Base-by-base conservation (phyloP, 2,329 filamentous ascomycete genomes). In the Pseudocercospora fuligena region DNA sequence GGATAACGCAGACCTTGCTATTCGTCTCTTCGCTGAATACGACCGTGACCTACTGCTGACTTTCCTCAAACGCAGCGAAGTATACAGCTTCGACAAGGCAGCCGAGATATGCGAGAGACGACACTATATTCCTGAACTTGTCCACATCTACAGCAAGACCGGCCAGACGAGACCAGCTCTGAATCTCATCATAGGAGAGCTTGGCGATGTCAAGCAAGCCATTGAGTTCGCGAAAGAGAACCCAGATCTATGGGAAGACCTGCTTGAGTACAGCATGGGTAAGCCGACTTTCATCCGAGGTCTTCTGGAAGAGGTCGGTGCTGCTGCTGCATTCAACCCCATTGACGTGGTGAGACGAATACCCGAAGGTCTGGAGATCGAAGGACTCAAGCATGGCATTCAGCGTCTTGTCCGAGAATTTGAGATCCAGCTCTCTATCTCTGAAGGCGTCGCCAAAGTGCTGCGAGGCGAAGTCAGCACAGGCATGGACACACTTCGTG, bases 201-300 rank as follows among this genome's bases (percentile, higher is more conserved):
- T 99, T 5, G 89, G 90, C 66, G 92, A 99, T 76, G 94, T 98
- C 59, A 91, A 90, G 59, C 93, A 95, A 72, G 95, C 95, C 8
- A 99, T 99, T 72, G 87, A 90, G 1, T 99, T 99, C 75, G 94
- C 93, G 62, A 97, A 97, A 78, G 90, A 94, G 68, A 93, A 98
- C 76, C 89, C 90, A 0, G 94, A 97, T 73, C 85, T 99, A 0
- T 99, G 95, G 95, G 92, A 97, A 70, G 94, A 98, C 75, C 85
- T 99, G 7, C 87, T 99, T 5, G 89, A 94, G 73, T 98, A 98
- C 79, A 94, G 92, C 67, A 98, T 99, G 95, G 93, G 97, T 80
- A 97, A 97, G 76, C 95, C 95, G 0, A 88, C 88, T 47, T 99
- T 99, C 80, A 98, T 99, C 72, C 90, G 92, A 12, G 94, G 92